Conservation (phyloP, 148 eudicot genomes). For the Limonium bicolor region DNA sequence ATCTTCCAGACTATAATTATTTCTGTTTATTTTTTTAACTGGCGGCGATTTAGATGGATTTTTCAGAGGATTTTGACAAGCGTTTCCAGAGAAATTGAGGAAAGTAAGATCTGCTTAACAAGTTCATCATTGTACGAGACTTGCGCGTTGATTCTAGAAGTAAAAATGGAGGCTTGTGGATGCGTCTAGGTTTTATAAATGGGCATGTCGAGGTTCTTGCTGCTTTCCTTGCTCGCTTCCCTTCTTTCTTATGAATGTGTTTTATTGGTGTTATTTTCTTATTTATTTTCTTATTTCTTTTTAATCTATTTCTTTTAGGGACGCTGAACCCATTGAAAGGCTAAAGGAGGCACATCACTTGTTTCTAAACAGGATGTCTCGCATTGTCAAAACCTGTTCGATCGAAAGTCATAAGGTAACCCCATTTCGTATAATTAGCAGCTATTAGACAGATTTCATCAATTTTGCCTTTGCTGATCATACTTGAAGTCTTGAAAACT, state of each 20-base stretch:
- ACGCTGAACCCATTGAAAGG: constrained; percentile 77
- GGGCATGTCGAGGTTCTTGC: constrained; percentile 63
- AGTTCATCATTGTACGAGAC: constrained; percentile 43
- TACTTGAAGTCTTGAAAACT: no score
- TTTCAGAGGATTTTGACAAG: constrained; percentile 27
- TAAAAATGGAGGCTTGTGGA: constrained; percentile 49
- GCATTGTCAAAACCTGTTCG: constrained; percentile 23
- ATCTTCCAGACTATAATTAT: no score
- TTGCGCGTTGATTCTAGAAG: constrained; percentile 55
- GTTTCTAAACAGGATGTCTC: constrained; percentile 48
- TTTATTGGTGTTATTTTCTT: no score
- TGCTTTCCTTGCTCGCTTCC: background rate
- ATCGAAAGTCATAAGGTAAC: no score
- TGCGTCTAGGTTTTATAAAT: constrained; percentile 46
- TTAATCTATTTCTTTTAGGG: no score
- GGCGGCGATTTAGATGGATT: constrained; percentile 45
- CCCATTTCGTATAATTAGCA: no score
- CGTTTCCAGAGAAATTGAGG: constrained; percentile 42
- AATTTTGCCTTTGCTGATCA: no score
- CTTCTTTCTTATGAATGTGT: no score
- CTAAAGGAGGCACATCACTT: constrained; percentile 52
- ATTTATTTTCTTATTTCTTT: no score
- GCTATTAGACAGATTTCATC: no score
- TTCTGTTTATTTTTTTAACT: background rate
- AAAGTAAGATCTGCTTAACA: constrained; percentile 28